Base-by-base conservation (phyloP, 768 basidiomycete species). In the Mycena galericulata region DNA sequence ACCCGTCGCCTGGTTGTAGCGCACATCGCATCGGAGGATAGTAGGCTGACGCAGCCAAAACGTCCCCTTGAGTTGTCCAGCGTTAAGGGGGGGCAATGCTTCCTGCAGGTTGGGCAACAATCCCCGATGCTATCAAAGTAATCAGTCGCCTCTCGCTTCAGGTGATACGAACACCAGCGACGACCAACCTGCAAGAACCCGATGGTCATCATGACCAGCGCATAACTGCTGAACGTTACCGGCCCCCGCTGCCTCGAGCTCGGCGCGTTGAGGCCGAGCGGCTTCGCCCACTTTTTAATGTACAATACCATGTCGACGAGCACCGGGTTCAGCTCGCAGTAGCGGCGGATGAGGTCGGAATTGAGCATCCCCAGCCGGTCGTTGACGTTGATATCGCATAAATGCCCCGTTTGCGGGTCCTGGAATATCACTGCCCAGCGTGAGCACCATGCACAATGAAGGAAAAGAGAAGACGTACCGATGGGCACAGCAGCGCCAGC, bases 301-400 rank as follows among this genome's bases (percentile, higher is more conserved):
- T 80, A 75, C 50, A 77, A 72, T 9, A 90, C 67, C 72, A 90
- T 68, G 6, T 82, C 79, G 1, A 82, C 78, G 36, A 90, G 76
- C 1, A 84, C 65, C 0, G 87, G 86, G 4, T 76, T 78, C 0
- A 85, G 71, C 34, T 82, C 74, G 63, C 85, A 87, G 76, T 92
- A 92, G 14, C 76, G 75, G 47, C 77, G 78, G 63, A 92, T 77
- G 58, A 92, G 76, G 5, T 77, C 65, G 0, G 89, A 87, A 68
- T 88, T 89, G 38, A 79, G 65, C 3, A 84, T 61, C 1, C 90
- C 91, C 1, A 91, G 80, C 8, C 85, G 87, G 30, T 89, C 85
- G 73, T 93, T 92, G 63, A 89, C 80, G 72, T 89, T 90, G 70
- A 92, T 77, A 68, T 91, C 90, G 65, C 87, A 84, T 1, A 81